Conservation (phyloP, 495 filamentous ascomycete genomes). For the Usnea hakonensis region DNA sequence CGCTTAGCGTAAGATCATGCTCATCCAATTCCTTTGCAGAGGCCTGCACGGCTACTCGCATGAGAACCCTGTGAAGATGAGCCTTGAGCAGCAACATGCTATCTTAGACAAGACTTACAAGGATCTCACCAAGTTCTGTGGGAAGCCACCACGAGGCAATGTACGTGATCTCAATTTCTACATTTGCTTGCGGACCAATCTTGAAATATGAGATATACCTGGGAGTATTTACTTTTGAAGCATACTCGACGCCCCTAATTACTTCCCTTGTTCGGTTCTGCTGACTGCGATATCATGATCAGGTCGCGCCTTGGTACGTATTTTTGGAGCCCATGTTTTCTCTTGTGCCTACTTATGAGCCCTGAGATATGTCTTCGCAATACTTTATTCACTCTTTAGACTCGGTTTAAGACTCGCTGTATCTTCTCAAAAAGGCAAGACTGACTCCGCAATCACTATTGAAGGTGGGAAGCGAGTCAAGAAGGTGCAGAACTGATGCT, state of each 20-base stretch:
- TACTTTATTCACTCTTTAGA: too few relatives aligned
- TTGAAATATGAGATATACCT: neutral
- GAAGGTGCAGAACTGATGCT: constrained; percentile 62
- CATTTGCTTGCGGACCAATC: neutral
- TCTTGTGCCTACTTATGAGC: too few relatives aligned
- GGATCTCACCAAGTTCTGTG: constrained; percentile 64
- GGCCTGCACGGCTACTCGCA: constrained; percentile 69
- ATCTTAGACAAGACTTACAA: constrained; percentile 71
- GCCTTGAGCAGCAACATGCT: constrained; percentile 62
- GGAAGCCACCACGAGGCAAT: constrained; percentile 63
- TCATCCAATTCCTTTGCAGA: constrained; percentile 9
- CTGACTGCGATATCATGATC: too few relatives aligned
- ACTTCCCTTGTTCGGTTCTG: too few relatives aligned
- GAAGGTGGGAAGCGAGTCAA: constrained; percentile 55
- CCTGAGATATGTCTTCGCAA: too few relatives aligned
- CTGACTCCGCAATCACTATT: constrained; percentile 8
- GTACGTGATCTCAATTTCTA: constrained; percentile 40
- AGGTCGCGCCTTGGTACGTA: too few relatives aligned
- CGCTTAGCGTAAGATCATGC: neutral
- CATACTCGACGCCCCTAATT: too few relatives aligned
- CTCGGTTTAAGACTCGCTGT: too few relatives aligned
- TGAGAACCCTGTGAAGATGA: constrained; percentile 69
- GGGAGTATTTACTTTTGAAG: neutral
- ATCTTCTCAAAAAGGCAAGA: constrained; percentile 8
- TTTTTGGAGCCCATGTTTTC: too few relatives aligned